phyloP scores from a whole-genome alignment of 805 yeast species.

The Wickerhamiella siamensis region DNA sequence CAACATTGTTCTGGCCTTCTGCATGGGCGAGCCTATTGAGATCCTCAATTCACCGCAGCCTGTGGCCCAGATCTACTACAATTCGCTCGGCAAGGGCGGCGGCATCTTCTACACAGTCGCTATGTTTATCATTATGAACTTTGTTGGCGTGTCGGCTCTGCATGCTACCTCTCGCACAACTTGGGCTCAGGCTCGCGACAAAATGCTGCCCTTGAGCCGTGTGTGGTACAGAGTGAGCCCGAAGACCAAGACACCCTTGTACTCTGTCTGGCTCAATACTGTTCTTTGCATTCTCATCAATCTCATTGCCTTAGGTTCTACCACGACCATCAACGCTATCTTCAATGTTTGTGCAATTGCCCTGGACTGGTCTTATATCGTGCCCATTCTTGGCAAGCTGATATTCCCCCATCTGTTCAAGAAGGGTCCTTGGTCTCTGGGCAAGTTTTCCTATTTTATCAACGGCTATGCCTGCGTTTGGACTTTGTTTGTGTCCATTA shows the following conservation, averaged over 20 bases:
- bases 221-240: slow-evolving; percentile 36
- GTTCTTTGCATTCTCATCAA: slow-evolving; percentile 37
- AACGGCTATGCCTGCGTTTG: slow-evolving; percentile 16
- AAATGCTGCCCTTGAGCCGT: slow-evolving; percentile 49
- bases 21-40: slow-evolving; percentile 20
- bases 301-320: slow-evolving; percentile 47
- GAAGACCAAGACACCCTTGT: slow-evolving; percentile 44
- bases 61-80: slow-evolving; percentile 49
- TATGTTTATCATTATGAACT: slow-evolving; percentile 45
- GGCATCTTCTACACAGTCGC: slow-evolving; percentile 49
- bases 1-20: slow-evolving; percentile 22
- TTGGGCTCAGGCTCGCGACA: slow-evolving; percentile 68
- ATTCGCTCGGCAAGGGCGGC: slow-evolving; percentile 50
- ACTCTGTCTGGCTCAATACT: slow-evolving; percentile 42
- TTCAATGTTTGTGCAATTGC: slow-evolving; percentile 63
- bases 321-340: slow-evolving; percentile 49
- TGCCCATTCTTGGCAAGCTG: slow-evolving; percentile 46
- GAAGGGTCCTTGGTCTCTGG: slow-evolving; percentile 58
- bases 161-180: slow-evolving; percentile 56
- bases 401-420: slow-evolving; percentile 40
- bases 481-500: slow-evolving; percentile 17
- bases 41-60: slow-evolving; percentile 30
- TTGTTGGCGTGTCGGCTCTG: slow-evolving; percentile 50
- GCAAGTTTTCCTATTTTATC: slow-evolving; percentile 24
- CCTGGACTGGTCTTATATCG: slow-evolving; percentile 50